These are phyloP conservation scores for Eucalyptus pauciflora DNA, from an alignment of 345 rosid species.

Conservation along the genomic window DNA sequence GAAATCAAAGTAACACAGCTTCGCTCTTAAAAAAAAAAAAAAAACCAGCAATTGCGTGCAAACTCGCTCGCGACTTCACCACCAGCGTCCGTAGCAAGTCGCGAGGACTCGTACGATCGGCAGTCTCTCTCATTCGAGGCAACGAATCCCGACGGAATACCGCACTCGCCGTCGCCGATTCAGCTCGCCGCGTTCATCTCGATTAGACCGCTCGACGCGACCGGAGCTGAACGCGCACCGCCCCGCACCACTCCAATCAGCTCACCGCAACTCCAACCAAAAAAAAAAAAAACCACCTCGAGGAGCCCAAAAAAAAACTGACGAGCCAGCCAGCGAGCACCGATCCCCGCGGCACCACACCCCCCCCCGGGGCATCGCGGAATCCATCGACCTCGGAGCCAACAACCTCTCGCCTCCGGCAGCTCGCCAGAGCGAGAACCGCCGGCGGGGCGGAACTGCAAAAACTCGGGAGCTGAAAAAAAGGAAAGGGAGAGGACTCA, in stretches of 20 bases:
- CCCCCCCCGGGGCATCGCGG: not conserved
- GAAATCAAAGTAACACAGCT: not conserved
- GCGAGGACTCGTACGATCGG: not conserved
- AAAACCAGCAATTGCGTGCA: not conserved
- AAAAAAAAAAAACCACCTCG: not conserved
- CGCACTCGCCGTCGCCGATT: not conserved
- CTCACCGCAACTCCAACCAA: not conserved
- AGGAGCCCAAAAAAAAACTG: not conserved
- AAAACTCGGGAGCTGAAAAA: not conserved
- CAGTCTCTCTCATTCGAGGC: not conserved
- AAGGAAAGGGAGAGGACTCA: not conserved
- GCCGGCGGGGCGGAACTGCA: not conserved
- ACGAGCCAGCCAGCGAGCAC: not conserved
- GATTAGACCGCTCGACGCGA: not conserved
- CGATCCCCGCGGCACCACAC: not conserved
- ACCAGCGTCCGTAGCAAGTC: not conserved
- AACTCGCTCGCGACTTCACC: not conserved
- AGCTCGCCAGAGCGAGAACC: not conserved
- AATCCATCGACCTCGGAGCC: not conserved
- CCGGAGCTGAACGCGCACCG: not conserved
- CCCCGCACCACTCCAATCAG: not conserved
- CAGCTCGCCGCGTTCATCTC: not conserved
- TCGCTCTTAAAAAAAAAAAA: not conserved
- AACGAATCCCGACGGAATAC: not conserved
- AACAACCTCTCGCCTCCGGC: not conserved